phyloP scores from a whole-genome alignment of 352 stramenopile genomes.

The Globisporangium cederbergense region DNA sequence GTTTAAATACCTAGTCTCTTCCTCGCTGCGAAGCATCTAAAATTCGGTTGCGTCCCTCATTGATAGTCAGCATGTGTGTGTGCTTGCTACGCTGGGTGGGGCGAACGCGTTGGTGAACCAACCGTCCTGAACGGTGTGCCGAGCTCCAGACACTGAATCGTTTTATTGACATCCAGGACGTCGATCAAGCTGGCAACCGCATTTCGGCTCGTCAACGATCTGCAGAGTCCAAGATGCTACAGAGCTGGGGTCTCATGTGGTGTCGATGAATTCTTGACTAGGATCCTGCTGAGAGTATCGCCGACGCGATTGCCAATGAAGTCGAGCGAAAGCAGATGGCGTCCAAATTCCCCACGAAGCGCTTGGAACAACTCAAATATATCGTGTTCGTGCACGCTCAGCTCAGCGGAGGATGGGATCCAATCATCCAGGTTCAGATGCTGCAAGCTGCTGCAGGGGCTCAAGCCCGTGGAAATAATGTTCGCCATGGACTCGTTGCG shows the following conservation, averaged over 20 bases:
- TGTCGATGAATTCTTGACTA: background rate
- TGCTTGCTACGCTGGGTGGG: too few relatives aligned
- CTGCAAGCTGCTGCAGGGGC: background rate
- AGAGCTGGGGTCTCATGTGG: background rate
- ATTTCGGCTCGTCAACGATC: too few relatives aligned
- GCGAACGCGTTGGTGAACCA: too few relatives aligned
- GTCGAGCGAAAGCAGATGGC: background rate
- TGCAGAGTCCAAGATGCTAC: too few relatives aligned
- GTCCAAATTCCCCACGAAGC: background rate
- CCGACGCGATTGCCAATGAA: background rate
- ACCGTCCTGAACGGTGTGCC: too few relatives aligned
- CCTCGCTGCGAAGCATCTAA: too few relatives aligned
- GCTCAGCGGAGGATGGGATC: background rate
- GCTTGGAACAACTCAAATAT: background rate
- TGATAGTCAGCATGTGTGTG: too few relatives aligned
- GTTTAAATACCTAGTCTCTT: too few relatives aligned
- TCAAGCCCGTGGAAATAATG: background rate
- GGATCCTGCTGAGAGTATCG: background rate
- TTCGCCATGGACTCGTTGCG: background rate
- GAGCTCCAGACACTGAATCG: too few relatives aligned
- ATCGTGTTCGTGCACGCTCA: background rate
- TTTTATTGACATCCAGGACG: too few relatives aligned
- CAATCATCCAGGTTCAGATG: background rate
- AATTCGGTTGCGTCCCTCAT: too few relatives aligned
- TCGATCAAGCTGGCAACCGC: too few relatives aligned